Percentiles rank a stretch among this genome's conserved stretches.
These are phyloP conservation scores for Fabrea salina DNA, from an alignment of 169 alveolate genomes.

Conservation along the genomic window DNA sequence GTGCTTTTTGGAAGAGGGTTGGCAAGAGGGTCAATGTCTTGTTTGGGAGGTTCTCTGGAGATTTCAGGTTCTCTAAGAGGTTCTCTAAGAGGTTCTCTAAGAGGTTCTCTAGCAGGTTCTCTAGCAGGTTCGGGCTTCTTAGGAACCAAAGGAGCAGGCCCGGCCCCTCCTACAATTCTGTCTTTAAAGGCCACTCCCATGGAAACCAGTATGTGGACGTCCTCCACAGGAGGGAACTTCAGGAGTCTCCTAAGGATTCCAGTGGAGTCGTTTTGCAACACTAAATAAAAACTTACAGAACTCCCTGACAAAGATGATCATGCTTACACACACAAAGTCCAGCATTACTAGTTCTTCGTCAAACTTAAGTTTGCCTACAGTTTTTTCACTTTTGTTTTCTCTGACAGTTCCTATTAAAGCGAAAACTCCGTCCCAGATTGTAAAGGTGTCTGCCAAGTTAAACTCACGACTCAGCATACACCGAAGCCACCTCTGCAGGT, in stretches of 20 bases:
- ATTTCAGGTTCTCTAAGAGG: not conserved
- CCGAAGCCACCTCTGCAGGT: slow-evolving; percentile 81
- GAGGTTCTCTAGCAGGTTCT: not conserved
- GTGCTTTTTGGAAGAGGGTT: no score
- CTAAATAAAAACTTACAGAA: slow-evolving; percentile 43
- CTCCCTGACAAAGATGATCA: slow-evolving; percentile 56
- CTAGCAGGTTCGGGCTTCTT: not conserved
- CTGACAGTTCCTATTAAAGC: slow-evolving; percentile 32
- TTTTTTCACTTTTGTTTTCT: not conserved
- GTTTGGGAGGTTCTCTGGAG: no score
- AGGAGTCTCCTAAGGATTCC: slow-evolving; percentile 58
- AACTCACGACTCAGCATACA: slow-evolving; percentile 81
- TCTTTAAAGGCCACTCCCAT: slow-evolving; percentile 34
- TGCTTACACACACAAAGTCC: slow-evolving; percentile 54
- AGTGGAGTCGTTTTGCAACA: slow-evolving; percentile 46
- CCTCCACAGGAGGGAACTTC: slow-evolving; percentile 71
- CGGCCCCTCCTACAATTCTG: not conserved
- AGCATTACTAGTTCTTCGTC: slow-evolving; percentile 25
- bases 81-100: not conserved
- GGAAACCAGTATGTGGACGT: slow-evolving; percentile 41
- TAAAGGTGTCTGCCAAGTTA: slow-evolving; percentile 66
- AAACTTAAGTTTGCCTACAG: not conserved
- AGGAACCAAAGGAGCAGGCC: not conserved
- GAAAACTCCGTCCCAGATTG: slow-evolving; percentile 80
- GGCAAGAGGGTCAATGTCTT: no score